Evolutionary conservation across 1,139 yeast genomes (phyloP), one percentile per base, ranked within the genome.

Genomic region (Saccharomyces hybrid): DNA sequence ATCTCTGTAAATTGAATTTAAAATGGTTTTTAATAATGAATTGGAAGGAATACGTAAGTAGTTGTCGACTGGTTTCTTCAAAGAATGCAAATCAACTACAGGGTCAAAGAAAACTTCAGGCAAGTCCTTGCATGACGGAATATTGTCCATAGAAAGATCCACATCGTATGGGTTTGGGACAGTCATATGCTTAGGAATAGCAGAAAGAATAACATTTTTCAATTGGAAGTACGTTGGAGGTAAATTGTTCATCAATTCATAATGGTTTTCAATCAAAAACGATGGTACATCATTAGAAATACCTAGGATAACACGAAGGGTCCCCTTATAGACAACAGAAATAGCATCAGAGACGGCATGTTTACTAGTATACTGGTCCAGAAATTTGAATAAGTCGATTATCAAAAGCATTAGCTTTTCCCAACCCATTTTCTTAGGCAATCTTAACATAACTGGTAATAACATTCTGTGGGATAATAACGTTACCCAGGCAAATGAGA

Each of bases 401-500:
- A 93, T 74, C 53, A 93, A 75, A 49, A 80, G 73, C 34, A 83
- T 81, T 56, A 84, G 78, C 50, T 79, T 78, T 20, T 76, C 70
- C 80, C 91, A 84, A 1, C 89, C 88, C 44, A 65, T 69, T 54
- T 77, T 76, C 4, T 80, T 77, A 0, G 83, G 80, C 34, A 85
- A 70, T 54, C 81, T 83, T 60, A 95, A 71, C 60, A 95, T 73
- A 56, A 79, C 79, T 20, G 98, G 97, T 70, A 95, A 75, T 67
- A 90, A 88, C 84, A 88, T 82, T 59, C 98, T 80, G 69, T 93
- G 99, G 7, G 96, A 84, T 48, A 91, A 79, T 64, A 93, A 77
- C 3, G 97, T 84, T 61, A 90, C 82, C 99, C 99, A 93, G 1
- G 97, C 95, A 77, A 93, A 90, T 0, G 96, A 83, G 67, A 93